Evolutionary conservation across 2,329 filamentous ascomycete species (phyloP).

Genomic region (Phaeophleospora eucalypticola): DNA sequence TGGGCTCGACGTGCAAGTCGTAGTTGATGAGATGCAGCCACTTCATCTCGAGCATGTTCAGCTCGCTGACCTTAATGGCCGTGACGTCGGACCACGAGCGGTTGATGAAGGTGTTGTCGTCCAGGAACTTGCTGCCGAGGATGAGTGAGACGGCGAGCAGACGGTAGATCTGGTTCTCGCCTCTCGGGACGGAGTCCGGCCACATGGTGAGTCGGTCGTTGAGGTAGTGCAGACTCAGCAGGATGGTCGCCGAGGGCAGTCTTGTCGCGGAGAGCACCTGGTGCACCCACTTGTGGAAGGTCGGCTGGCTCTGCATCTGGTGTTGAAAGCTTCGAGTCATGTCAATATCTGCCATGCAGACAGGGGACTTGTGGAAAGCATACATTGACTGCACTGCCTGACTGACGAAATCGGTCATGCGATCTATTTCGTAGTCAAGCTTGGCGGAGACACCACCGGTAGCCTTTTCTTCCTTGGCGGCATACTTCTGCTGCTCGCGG

Average conservation of each 20-base stretch:
- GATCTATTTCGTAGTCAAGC: constrained; percentile 93
- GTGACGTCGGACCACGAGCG: constrained; percentile 95
- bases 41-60: constrained; percentile 81
- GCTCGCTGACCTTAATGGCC: constrained; percentile 75
- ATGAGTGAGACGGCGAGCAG: constrained; percentile 81
- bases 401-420: constrained; percentile 92
- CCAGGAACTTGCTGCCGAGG: constrained; percentile 89
- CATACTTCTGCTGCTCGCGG: constrained; percentile 36
- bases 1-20: constrained; percentile 80
- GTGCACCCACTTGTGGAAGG: constrained; percentile 87
- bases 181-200: constrained; percentile 35
- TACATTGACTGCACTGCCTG: constrained; percentile 78
- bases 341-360: constrained; percentile 60
- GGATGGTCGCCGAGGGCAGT: constrained; percentile 83
- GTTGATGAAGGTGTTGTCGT: constrained; percentile 97
- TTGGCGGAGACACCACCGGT: constrained; percentile 86
- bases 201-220: constrained; percentile 63
- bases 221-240: constrained; percentile 85
- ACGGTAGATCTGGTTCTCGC: constrained; percentile 72
- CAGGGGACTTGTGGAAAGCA: constrained; percentile 53
- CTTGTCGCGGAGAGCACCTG: constrained; percentile 88
- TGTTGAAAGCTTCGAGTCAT: constrained; percentile 60
- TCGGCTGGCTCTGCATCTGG: constrained; percentile 58
- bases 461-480: constrained; percentile 59
- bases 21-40: constrained; percentile 82